phyloP scores from a whole-genome alignment of 2,329 filamentous ascomycete genomes.

The Trichoderma koningii region DNA sequence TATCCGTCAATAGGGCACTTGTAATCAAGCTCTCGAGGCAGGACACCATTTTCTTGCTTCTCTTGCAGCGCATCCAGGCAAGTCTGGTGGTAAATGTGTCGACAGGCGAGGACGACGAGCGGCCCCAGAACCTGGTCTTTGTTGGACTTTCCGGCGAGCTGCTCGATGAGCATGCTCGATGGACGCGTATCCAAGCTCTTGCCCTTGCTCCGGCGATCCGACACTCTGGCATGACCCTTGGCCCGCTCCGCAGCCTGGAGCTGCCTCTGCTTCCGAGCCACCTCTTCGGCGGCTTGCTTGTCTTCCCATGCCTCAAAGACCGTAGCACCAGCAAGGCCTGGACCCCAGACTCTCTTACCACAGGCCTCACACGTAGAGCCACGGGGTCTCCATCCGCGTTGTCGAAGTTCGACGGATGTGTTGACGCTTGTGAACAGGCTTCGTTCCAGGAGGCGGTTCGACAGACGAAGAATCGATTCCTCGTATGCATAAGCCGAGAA shows the following conservation, averaged over 20 bases:
- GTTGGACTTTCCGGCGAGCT: constrained; percentile 32
- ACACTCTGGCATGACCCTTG: constrained; percentile 41
- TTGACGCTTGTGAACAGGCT: constrained; percentile 84
- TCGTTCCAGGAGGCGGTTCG: constrained; percentile 83
- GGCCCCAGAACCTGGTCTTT: constrained; percentile 60
- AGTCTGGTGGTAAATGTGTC: constrained; percentile 69
- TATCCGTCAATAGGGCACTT: constrained; percentile 59
- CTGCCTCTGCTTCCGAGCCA: constrained; percentile 49
- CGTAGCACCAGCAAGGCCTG: constrained; percentile 69
- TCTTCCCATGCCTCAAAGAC: constrained; percentile 84
- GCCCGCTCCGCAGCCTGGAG: constrained; percentile 41
- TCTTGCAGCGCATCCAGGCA: constrained; percentile 68
- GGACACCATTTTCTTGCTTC: constrained; percentile 52
- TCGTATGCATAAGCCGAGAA: constrained; percentile 97
- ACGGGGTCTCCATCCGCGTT: constrained; percentile 84
- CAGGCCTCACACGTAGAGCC: constrained; percentile 89
- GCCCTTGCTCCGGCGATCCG: constrained; percentile 47
- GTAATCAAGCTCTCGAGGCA: constrained; percentile 53
- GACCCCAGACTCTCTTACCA: constrained; percentile 81
- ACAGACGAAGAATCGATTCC: constrained; percentile 80
- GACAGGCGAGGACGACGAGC: constrained; percentile 68
- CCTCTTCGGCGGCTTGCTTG: constrained; percentile 52
- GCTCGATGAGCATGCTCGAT: constrained; percentile 45
- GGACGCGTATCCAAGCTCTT: constrained; percentile 46
- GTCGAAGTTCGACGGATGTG: constrained; percentile 71